phyloP scores from a whole-genome alignment of 2,329 filamentous ascomycete species.

The Hypoxylon rubiginosum region DNA sequence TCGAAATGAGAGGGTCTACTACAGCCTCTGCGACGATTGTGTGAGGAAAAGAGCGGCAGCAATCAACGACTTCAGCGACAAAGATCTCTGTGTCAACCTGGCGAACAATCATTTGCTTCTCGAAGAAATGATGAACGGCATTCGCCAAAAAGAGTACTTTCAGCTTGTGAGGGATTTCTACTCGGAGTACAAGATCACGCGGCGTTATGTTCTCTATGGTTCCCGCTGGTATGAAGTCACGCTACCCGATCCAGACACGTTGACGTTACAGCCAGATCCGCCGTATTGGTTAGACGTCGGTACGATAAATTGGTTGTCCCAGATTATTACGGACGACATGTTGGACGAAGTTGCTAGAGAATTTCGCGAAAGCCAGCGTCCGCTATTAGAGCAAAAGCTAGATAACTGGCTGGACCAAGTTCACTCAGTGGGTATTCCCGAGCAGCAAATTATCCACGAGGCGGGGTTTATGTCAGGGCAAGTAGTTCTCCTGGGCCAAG shows the following conservation, averaged over 20 bases:
- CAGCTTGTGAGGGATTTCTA: slow-evolving; percentile 16
- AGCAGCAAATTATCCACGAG: too few species aligned
- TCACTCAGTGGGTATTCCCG: too few species aligned
- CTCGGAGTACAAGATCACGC: slow-evolving; percentile 13
- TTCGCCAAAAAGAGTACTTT: slow-evolving; percentile 12
- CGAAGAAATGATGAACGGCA: background rate
- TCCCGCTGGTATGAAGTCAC: slow-evolving; percentile 9
- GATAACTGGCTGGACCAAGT: too few species aligned
- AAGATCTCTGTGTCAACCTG: background rate
- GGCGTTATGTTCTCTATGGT: slow-evolving; percentile 25
- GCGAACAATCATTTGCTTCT: slow-evolving; percentile 14
- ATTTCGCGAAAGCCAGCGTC: too few species aligned
- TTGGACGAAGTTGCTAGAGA: too few species aligned
- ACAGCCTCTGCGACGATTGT: slow-evolving; percentile 19
- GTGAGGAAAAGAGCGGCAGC: background rate
- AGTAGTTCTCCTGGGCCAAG: too few species aligned
- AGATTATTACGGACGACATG: too few species aligned
- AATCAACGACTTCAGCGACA: background rate
- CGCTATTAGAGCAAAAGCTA: too few species aligned
- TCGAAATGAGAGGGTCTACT: slow-evolving; percentile 31
- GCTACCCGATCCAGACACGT: background rate
- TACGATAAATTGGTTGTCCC: too few species aligned
- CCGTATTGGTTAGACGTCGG: too few species aligned
- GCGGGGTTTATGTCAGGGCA: too few species aligned
- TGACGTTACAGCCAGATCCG: slow-evolving; percentile 21